Base-by-base conservation (phyloP, 1,139 yeast genomes). In the Pneumocystis wakefieldiae region DNA sequence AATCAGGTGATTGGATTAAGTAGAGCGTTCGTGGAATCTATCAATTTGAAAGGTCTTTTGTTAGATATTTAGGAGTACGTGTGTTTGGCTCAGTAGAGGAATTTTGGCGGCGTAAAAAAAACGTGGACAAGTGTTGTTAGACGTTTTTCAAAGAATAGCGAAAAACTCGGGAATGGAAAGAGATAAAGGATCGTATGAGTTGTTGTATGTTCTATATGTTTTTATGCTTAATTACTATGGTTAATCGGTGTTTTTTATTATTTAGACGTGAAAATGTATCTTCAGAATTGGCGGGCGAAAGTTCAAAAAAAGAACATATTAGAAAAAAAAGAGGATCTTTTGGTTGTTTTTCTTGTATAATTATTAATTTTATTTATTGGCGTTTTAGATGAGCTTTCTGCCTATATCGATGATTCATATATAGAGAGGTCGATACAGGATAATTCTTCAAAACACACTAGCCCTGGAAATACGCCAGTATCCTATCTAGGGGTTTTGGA, bases 151-250 rank as follows among this genome's bases (percentile, higher is more conserved):
- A 37, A 37, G 1, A 37, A 37, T 37, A 37, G n/a, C 1, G 8
- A 4, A 6, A 6, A 14, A n/a, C 1, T 37, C 14, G 7, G 35
- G 4, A 29, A 48, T 48, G 55, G 55, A 12, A 24, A 29, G 24
- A 6, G 55, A 48, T 10, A 12, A 48, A 15, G 55, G 32, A 24
- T 28, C 14, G 3, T 10, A 24, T 12, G 32, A 48, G 32, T 48
- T 10, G 14, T 14, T 14, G 55, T 48, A 19, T 4, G 15, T 5
- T 24, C 80, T 81, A 66, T 76, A 80, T 59, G 74, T 74, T 55
- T 75, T 75, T 0, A 72, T 82, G 1, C 73, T 75, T 8, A 80
- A 78, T 55, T 71, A 83, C 60, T 72, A 62, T 3, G 68, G 64
- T 64, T 69, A 64, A 62, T 71, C 60, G 55, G 19, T 69, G 66